Evolutionary conservation across 2,329 filamentous ascomycete species (phyloP).

Genomic region (Trichoderma pleuroti): DNA sequence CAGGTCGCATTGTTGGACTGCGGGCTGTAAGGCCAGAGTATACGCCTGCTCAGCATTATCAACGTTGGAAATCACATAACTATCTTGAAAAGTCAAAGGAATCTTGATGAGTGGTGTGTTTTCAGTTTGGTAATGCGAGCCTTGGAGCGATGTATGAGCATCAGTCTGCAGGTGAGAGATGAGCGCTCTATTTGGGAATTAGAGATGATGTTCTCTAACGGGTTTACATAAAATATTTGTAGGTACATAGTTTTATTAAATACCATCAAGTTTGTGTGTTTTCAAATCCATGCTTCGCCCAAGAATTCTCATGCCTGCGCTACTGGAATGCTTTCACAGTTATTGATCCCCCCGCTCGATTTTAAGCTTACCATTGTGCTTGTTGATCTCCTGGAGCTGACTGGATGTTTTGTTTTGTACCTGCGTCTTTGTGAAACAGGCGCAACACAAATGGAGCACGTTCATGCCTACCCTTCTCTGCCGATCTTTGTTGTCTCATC

Average conservation of each 20-base stretch:
- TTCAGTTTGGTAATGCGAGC: not conserved
- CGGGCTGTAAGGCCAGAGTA: slow-evolving; percentile 17
- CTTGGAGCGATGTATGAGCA: not conserved
- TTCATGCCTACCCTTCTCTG: not conserved
- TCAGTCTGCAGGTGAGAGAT: not conserved
- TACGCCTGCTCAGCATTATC: slow-evolving; percentile 15
- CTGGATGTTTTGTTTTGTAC: not conserved
- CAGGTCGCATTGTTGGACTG: slow-evolving; percentile 18
- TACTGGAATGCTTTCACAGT: not conserved
- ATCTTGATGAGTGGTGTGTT: not conserved
- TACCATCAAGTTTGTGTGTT: not conserved
- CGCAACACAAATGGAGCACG: not conserved
- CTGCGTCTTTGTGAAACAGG: not conserved
- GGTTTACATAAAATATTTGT: not conserved
- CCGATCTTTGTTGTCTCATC: not conserved
- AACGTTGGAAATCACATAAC: slow-evolving; percentile 3
- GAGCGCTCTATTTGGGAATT: not conserved
- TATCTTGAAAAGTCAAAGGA: not conserved
- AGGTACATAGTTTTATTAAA: not conserved
- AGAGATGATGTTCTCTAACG: not conserved
- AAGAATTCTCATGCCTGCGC: not conserved
- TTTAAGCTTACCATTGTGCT: slow-evolving; percentile 1
- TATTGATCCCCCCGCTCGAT: not conserved
- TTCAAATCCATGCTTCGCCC: not conserved
- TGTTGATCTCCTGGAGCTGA: not conserved